Percentiles rank a stretch among this genome's conserved stretches.
Evolutionary conservation across 2,329 filamentous ascomycete species (phyloP).

Genomic region (Fusarium torulosum): DNA sequence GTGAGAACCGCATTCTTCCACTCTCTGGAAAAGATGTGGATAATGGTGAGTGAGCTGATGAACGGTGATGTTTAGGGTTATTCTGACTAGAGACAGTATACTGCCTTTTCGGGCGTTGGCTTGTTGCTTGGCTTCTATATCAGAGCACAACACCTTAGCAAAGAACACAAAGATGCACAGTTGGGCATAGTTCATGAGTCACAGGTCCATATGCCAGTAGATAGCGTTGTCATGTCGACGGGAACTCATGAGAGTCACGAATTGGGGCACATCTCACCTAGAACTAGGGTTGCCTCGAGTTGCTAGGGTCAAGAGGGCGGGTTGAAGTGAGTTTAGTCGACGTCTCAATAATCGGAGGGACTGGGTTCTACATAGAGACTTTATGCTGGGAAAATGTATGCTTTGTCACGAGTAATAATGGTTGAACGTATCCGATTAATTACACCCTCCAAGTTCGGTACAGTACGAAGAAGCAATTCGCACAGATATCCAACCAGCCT

Average conservation of each 20-base stretch:
- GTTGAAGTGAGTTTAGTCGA: neutral
- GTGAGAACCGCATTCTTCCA: slow-evolving; percentile 47
- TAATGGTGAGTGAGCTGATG: slow-evolving; percentile 41
- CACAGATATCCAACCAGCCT: slow-evolving; percentile 1
- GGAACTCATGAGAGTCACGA: neutral
- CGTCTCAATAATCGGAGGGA: neutral
- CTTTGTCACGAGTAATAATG: neutral
- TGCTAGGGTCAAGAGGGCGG: neutral
- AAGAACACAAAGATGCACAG: slow-evolving; percentile 38
- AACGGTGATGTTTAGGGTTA: neutral
- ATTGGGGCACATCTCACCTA: neutral
- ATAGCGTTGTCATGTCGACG: neutral
- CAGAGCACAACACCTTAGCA: slow-evolving; percentile 41
- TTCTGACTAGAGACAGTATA: slow-evolving; percentile 28
- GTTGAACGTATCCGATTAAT: neutral
- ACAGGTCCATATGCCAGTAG: rapidly evolving
- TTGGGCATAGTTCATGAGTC: slow-evolving; percentile 28
- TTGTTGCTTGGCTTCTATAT: slow-evolving; percentile 42
- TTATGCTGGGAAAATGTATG: neutral
- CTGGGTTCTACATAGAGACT: neutral
- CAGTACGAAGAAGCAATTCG: slow-evolving; percentile 5
- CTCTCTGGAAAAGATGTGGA: slow-evolving; percentile 47
- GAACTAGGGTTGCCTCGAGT: neutral
- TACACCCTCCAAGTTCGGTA: neutral
- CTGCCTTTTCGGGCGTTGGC: slow-evolving; percentile 28